phyloP scores from a whole-genome alignment of 176 grass and related monocot species.

The Triticum timopheevii region DNA sequence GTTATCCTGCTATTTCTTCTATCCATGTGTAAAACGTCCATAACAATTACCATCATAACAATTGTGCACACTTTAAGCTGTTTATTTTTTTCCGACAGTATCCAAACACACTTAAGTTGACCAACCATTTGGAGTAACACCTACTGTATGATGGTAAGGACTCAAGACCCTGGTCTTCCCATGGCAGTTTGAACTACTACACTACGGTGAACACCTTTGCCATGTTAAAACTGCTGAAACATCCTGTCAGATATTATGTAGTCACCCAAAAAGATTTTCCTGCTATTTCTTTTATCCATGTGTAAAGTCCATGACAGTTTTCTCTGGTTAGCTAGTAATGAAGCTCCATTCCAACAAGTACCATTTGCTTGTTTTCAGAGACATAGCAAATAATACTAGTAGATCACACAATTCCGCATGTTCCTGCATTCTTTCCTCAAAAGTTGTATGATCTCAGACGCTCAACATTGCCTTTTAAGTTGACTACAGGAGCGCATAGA shows the following conservation, averaged over 20 bases:
- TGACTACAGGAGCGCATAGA: slow-evolving; percentile 24
- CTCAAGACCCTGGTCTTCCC: slow-evolving; percentile 12
- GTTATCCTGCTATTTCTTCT: slow-evolving; percentile 35
- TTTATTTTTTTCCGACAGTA: slow-evolving; percentile 8
- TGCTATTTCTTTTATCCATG: slow-evolving; percentile 34
- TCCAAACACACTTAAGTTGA: neutral
- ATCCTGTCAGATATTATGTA: slow-evolving; percentile 13
- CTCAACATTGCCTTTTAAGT: slow-evolving; percentile 15
- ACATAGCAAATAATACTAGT: neutral
- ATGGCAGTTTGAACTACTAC: slow-evolving; percentile 1
- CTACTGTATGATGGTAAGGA: neutral
- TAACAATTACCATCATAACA: no score
- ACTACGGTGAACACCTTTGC: slow-evolving; percentile 9
- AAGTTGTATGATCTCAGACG: slow-evolving; percentile 7
- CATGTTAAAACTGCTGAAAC: slow-evolving; percentile 22
- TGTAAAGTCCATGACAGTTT: neutral
- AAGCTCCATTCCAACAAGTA: neutral
- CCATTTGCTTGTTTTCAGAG: slow-evolving; percentile 13
- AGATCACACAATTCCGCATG: neutral
- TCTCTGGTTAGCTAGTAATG: slow-evolving; percentile 20
- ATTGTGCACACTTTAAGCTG: slow-evolving; percentile 17
- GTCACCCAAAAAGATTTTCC: slow-evolving; percentile 17
- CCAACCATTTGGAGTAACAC: neutral
- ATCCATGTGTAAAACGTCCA: slow-evolving; percentile 6
- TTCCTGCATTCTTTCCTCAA: slow-evolving; percentile 16